Evolutionary conservation across 1,284 basidiomycete genomes (phyloP), one percentile per base, ranked within the genome.

Genomic region (Malassezia globosa): DNA sequence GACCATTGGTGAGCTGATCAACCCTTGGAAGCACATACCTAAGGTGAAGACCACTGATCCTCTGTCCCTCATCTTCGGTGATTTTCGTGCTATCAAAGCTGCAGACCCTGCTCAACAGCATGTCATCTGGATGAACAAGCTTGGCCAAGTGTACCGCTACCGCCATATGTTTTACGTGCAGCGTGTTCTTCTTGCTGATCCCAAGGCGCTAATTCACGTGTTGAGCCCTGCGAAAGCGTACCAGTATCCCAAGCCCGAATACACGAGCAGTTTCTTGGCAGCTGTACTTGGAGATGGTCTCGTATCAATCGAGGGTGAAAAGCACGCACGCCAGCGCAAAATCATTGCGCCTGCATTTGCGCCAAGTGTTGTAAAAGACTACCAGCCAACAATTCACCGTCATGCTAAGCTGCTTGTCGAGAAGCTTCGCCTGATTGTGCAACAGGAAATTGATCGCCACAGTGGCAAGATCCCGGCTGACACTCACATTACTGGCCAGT

Each of bases 221-320:
- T 55, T 67, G n/a, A 57, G 54, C 26, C 52, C 58, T 3, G 54
- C 60, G 10, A 60, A 60, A 26, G 58, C 58, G 14, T 71, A 71
- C 54, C 52, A 56, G 23, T 71, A 56, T 47, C 66, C 67, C 33
- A 71, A 71, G 46, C 64, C 66, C 0, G 38, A 54, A 10, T 47
- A 54, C 16, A 57, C 60, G 1, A 40, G 59, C 13, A 22, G 54
- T 14, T 58, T 64, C 27, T 42, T 68, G 16, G 56, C 58, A 18
- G 52, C 52, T n/a, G 54, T 58, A 10, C 50, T 71, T 2, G 68
- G 68, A 11, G 53, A 68, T 11, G 66, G 68, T 27, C 53, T 71
- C 1, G 35, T 71, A 13, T 57, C 60, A 4, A 58, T 55, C 1
- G 68, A 71, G 34, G 66, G 66, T 11, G 64, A 71, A n/a, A 51